Evolutionary conservation across 2,329 filamentous ascomycete genomes (phyloP).

Genomic region (Colletotrichum plurivorum): DNA sequence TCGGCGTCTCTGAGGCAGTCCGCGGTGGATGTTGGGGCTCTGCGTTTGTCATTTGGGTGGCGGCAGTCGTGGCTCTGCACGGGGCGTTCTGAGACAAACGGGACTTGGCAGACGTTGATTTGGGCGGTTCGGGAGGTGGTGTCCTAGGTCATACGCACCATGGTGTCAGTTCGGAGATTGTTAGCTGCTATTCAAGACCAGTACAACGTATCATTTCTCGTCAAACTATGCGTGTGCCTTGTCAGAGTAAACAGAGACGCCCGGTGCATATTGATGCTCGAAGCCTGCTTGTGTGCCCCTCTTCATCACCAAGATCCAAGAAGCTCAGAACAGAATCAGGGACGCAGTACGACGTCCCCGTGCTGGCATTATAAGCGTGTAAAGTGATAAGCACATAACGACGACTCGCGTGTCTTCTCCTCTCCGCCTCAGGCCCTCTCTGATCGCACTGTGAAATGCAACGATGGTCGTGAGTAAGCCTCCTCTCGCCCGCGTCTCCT

Average conservation of each 20-base stretch:
- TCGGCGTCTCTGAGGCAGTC: background rate
- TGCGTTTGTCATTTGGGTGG: background rate
- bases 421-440: background rate
- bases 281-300: background rate
- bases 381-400: slow-evolving; percentile 29
- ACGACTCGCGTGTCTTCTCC: slow-evolving; percentile 20
- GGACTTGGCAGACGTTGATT: background rate
- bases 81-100: background rate
- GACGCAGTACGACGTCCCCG: slow-evolving; percentile 40
- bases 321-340: slow-evolving; percentile 38
- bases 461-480: background rate
- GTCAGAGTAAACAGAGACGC: too few species aligned
- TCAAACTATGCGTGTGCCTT: too few species aligned
- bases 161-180: too few species aligned
- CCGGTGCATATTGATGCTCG: too few species aligned
- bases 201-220: too few species aligned
- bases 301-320: background rate
- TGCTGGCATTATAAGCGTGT: slow-evolving; percentile 41
- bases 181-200: too few species aligned
- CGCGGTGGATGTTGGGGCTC: background rate
- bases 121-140: background rate
- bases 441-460: slow-evolving; percentile 20
- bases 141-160: too few species aligned
- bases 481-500: background rate
- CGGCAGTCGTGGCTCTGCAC: background rate